A percentile compares a stretch with the other conserved stretches of the same genome.
Evolutionary conservation across 768 basidiomycete species (phyloP).

Genomic region (Termitomyces titanicus): DNA sequence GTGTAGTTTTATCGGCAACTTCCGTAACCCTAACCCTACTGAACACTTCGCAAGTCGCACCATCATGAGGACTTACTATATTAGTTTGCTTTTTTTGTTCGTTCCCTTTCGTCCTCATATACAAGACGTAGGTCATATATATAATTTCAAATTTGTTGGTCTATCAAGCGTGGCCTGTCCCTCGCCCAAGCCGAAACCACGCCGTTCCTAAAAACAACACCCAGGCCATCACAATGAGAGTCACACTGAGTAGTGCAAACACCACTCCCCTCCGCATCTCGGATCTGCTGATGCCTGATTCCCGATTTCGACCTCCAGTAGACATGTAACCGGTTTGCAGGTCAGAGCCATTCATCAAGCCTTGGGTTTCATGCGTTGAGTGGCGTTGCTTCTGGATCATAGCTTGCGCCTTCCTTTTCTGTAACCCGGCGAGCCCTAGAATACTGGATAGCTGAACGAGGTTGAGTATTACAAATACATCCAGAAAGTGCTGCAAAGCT

Average conservation of each 20-base stretch:
- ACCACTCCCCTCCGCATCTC: constrained; percentile 48
- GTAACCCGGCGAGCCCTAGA: constrained; percentile 44
- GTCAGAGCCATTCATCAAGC: constrained; percentile 11
- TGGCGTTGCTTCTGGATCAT: constrained; percentile 10
- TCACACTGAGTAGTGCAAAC: constrained; percentile 39
- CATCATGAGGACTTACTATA: no score
- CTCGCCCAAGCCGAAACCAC: constrained; percentile 47
- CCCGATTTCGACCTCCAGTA: constrained; percentile 16
- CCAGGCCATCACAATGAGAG: constrained; percentile 54
- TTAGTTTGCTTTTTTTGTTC: no score
- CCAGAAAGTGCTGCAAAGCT: constrained; percentile 53
- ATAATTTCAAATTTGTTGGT: background rate
- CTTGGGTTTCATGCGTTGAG: background rate
- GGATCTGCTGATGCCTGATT: constrained; percentile 17
- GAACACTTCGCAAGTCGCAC: no score
- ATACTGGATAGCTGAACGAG: constrained; percentile 52
- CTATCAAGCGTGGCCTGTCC: background rate
- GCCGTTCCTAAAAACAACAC: constrained; percentile 61
- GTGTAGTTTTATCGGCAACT: constrained; percentile 34
- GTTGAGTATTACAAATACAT: constrained; percentile 55
- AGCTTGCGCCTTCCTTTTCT: constrained; percentile 34
- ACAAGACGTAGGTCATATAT: background rate
- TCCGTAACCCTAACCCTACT: constrained; percentile 21
- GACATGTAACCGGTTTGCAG: constrained; percentile 19
- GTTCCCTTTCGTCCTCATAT: no score